Evolutionary conservation across 768 basidiomycete species (phyloP).

Genomic region (Lentinula detonsa): DNA sequence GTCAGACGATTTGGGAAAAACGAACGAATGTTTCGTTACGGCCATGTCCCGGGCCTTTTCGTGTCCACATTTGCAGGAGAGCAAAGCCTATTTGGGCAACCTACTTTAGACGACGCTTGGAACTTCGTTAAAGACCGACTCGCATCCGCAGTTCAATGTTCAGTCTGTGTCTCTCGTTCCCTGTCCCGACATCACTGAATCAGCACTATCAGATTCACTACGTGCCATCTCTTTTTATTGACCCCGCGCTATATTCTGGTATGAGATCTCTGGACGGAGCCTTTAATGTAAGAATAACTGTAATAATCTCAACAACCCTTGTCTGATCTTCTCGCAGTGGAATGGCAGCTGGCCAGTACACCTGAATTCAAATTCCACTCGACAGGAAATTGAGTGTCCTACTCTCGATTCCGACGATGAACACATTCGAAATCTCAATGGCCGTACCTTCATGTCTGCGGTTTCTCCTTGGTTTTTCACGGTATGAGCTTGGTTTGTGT

Average conservation of each 20-base stretch:
- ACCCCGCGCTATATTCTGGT: constrained; percentile 31
- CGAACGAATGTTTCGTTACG: constrained; percentile 31
- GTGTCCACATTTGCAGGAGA: constrained; percentile 45
- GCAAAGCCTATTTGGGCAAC: constrained; percentile 38
- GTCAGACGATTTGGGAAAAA: constrained; percentile 29
- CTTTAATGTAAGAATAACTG: constrained; percentile 26
- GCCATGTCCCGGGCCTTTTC: constrained; percentile 23
- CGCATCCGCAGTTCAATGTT: constrained; percentile 3
- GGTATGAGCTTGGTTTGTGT: constrained; percentile 5
- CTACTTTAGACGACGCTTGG: constrained; percentile 31
- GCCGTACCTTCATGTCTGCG: constrained; percentile 19
- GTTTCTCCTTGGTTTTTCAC: constrained; percentile 58
- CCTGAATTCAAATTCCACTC: constrained; percentile 13
- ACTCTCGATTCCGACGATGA: constrained; percentile 16
- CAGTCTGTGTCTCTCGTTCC: constrained; percentile 17
- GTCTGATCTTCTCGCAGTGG: constrained; percentile 22
- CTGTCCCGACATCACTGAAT: neutral
- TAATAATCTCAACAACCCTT: neutral
- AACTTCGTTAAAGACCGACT: constrained; percentile 11
- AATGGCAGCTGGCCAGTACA: constrained; percentile 35
- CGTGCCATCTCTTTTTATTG: constrained; percentile 46
- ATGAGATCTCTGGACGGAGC: constrained; percentile 39
- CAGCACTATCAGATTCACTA: constrained; percentile 31
- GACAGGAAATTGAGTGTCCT: constrained; percentile 15
- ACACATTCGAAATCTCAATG: constrained; percentile 10